Conservation (phyloP, 2,329 filamentous ascomycete species). For the Thelonectria olida region DNA sequence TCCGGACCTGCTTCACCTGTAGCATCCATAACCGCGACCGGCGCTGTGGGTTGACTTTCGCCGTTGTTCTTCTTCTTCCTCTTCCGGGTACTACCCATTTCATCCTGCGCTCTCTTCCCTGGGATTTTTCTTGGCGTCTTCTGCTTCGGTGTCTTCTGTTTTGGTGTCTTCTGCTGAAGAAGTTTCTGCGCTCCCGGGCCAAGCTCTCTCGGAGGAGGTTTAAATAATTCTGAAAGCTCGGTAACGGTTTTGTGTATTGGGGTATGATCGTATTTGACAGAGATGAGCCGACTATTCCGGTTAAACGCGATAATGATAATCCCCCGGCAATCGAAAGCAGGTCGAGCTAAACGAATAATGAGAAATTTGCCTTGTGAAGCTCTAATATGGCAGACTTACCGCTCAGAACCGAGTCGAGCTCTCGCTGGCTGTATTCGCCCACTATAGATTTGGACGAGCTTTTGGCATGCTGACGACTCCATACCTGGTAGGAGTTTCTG, state of each 20-base stretch:
- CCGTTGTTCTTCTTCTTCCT: slow-evolving; percentile 41
- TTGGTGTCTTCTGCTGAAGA: slow-evolving; percentile 25
- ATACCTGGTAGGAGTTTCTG: slow-evolving; percentile 60
- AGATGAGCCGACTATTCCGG: slow-evolving; percentile 56
- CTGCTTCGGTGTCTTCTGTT: slow-evolving; percentile 1
- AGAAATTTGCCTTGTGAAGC: background rate
- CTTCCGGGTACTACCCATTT: slow-evolving; percentile 39
- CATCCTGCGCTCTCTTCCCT: slow-evolving; percentile 41
- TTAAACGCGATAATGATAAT: slow-evolving; percentile 60
- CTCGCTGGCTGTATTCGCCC: slow-evolving; percentile 59
- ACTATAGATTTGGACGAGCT: slow-evolving; percentile 51
- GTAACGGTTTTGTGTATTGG: slow-evolving; percentile 65
- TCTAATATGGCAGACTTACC: slow-evolving; percentile 46
- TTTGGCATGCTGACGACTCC: slow-evolving; percentile 59
- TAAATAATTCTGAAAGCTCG: slow-evolving; percentile 57
- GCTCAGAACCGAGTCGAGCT: slow-evolving; percentile 55
- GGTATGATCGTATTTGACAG: slow-evolving; percentile 65
- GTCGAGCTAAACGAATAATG: slow-evolving; percentile 52
- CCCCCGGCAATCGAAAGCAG: slow-evolving; percentile 68
- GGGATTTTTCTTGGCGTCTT: slow-evolving; percentile 42
- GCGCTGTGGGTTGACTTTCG: slow-evolving; percentile 25
- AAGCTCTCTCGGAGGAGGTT: slow-evolving; percentile 52
- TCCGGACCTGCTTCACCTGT: slow-evolving; percentile 11
- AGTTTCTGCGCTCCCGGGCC: slow-evolving; percentile 39
- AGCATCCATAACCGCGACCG: background rate